These are phyloP conservation scores for Passalora sequoiae DNA, from an alignment of 2,329 filamentous ascomycete species.

Conservation along the genomic window DNA sequence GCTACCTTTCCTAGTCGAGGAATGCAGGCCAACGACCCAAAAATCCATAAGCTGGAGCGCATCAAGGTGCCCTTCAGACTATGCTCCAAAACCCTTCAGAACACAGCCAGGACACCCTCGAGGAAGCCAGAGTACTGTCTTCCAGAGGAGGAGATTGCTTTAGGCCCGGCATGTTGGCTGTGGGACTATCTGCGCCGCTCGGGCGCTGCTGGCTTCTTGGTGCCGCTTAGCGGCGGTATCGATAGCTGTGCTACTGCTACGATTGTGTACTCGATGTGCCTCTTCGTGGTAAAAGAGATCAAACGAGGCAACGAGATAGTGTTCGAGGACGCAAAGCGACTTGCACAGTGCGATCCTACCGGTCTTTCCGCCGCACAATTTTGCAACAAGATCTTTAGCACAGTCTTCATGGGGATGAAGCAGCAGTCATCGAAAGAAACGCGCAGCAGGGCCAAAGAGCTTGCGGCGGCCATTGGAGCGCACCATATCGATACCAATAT, in stretches of 20 bases:
- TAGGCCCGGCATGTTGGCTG: conserved; percentile 61
- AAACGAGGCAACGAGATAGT: conserved; percentile 51
- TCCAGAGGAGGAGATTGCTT: conserved; percentile 63
- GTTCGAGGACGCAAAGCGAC: conserved; percentile 48
- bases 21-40: conserved; percentile 50
- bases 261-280: conserved; percentile 47
- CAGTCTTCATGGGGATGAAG: conserved; percentile 65
- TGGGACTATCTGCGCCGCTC: conserved; percentile 59
- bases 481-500: conserved; percentile 72
- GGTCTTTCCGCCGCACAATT: conserved; percentile 53
- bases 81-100: conserved; percentile 15
- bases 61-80: conserved; percentile 45
- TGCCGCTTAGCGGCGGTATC: conserved; percentile 57
- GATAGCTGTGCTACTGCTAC: conserved; percentile 55
- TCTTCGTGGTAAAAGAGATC: conserved; percentile 52
- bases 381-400: conserved; percentile 56
- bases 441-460: conserved; percentile 57
- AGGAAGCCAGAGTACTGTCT: conserved; percentile 52
- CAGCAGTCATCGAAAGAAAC: conserved; percentile 63
- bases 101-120: conserved; percentile 36
- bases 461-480: conserved; percentile 59
- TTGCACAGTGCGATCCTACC: conserved; percentile 50
- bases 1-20: conserved; percentile 54
- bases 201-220: conserved; percentile 50
- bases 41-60: conserved; percentile 44